Base-by-base conservation (phyloP, 208 protist species). In the Acanthamoeba royreba region DNA sequence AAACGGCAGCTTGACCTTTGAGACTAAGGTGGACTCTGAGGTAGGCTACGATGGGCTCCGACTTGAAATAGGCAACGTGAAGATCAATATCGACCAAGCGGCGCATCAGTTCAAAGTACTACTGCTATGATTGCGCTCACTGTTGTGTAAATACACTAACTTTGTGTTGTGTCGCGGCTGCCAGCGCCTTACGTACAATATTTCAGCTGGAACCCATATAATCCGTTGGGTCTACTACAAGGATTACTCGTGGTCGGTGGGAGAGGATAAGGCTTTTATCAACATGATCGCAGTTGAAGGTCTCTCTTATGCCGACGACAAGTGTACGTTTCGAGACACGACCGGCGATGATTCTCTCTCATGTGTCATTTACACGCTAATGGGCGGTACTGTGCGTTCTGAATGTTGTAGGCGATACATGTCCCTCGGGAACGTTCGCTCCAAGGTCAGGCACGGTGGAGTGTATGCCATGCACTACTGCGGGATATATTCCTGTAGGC, bases 141-240 rank as follows among this genome's bases (percentile, higher is more conserved):
- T 72, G 19, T 45, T 74, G 25, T 15, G 2, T 42, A 15, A 35
- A 49, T 38, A 8, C 31, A 22, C 81, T 66, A 8, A 63, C 25
- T 19, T 13, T 49, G 22, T 92, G 25, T 35, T 79, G n/a, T n/a
- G n/a, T n/a, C n/a, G n/a, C n/a, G n/a, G n/a, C n/a, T n/a, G n/a
- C n/a, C 61, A 92, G 53, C 31, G 46, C 3, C 4, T 90, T 2
- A 31, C 47, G 40, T 90, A 40, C 40, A 22, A 69, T 1, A 69
- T 90, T 45, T 46, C 83, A 13, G 87, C 87, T 19, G 87, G 87
- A 63, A 15, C 47, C 9, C 52, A 92, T 42, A 22, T 61, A 5
- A 22, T 92, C 17, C 40, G 47, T 2, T 92, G 87, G 87, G 63
- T 92, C 52, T 92, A 92, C 38, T 92, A 55, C 87, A 92, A 92